A percentile compares a stretch with the other conserved stretches of the same genome.
These are phyloP conservation scores for Alternaria sp. DNA, from an alignment of 2,329 filamentous ascomycete species.

Conservation along the genomic window DNA sequence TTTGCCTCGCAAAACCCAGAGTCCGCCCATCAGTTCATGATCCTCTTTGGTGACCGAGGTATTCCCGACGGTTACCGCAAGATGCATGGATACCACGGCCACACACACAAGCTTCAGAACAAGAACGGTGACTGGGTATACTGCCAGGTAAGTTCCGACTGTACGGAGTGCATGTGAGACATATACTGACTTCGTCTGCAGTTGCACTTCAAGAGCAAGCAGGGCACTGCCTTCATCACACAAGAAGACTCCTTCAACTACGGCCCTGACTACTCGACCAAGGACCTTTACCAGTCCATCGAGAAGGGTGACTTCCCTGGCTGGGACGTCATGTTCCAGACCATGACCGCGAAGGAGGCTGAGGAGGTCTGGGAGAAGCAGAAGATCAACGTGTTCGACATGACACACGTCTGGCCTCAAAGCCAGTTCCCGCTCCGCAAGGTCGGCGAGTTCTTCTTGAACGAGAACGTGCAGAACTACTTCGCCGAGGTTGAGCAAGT, in stretches of 20 bases:
- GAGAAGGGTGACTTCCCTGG: constrained; percentile 60
- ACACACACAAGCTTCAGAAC: constrained; percentile 62
- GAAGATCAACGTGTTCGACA: constrained; percentile 62
- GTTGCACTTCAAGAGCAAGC: constrained; percentile 61
- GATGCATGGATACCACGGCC: constrained; percentile 63
- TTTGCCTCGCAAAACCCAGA: constrained; percentile 62
- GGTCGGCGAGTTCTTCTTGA: constrained; percentile 60
- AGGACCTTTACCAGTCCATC: constrained; percentile 60
- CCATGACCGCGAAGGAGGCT: constrained; percentile 60
- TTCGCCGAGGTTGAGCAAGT: constrained; percentile 73
- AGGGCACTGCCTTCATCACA: constrained; percentile 60
- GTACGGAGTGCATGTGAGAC: too few species aligned
- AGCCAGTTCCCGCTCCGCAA: constrained; percentile 60
- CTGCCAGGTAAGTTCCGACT: constrained; percentile 24
- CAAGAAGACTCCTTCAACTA: constrained; percentile 59
- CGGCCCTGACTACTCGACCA: constrained; percentile 60
- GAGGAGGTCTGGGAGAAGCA: constrained; percentile 60
- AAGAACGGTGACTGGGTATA: constrained; percentile 62
- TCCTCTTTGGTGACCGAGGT: constrained; percentile 62
- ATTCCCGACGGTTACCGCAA: constrained; percentile 62
- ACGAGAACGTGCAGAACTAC: constrained; percentile 66
- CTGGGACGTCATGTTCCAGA: constrained; percentile 60
- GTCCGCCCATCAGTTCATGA: constrained; percentile 61
- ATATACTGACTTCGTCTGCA: constrained; percentile 22
- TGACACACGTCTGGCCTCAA: constrained; percentile 63